Evolutionary conservation across 352 stramenopile genomes (phyloP), one percentile per base, ranked within the genome.

Genomic region (Phytophthora citricola): DNA sequence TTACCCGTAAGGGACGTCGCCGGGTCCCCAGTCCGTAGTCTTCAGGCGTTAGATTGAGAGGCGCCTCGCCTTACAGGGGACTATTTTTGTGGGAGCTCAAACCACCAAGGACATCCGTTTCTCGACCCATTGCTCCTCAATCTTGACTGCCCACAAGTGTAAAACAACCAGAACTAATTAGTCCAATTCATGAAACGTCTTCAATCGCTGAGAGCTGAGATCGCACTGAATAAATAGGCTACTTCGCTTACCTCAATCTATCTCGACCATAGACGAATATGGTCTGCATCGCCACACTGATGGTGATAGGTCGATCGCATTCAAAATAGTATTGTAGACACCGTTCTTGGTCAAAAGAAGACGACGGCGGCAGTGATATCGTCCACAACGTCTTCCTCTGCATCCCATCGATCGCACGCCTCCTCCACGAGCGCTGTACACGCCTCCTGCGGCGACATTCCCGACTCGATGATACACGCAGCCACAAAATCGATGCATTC

Each of bases 371-470:
- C 82, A 11, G 85, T 95, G 63, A 93, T 93, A 69, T 95, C 87
- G 54, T 95, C 87, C 5, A 95, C 75, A 26, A 93, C 83, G 53
- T 93, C 81, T 60, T 95, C 85, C 54, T 95, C 86, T 14, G 71
- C 76, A 39, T 88, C 87, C 87, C 87, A 95, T 48, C 84, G 84
- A 64, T 90, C 73, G 38, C 71, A 78, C 11, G 86, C 84, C 66
- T 92, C 85, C 3, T 83, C 80, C 11, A 93, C 72, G 5, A 93
- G 73, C 39, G 79, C 75, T 32, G 89, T 81, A 58, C 83, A 92
- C 15, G 80, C 63, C 46, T 89, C 73, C 57, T 93, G 83, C n/a
- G 87, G 78, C 10, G 58, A 73, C 72, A 91, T 89, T 5, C 59
- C 59, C 0, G 48, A 63, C 15, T 80, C 63, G 24, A 69, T 26